Conservation (phyloP, 148 eudicot species). For the Camellia sinensis region DNA sequence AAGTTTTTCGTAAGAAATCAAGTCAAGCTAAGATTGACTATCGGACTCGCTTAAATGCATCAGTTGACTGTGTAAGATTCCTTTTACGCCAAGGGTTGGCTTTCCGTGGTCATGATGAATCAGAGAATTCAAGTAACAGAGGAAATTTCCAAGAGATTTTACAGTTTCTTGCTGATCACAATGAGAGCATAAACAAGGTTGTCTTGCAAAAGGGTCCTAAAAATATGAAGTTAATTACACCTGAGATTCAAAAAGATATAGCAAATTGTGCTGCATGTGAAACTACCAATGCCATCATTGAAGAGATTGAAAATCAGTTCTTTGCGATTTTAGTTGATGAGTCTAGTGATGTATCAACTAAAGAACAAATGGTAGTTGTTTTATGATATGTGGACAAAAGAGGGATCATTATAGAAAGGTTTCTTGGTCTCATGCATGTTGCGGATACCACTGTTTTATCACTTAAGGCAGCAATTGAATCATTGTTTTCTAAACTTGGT, state of each 20-base stretch:
- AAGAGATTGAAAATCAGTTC: neutral
- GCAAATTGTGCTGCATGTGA: neutral
- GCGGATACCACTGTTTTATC: neutral
- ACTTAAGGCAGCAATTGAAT: slow-evolving; percentile 6
- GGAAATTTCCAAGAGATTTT: neutral
- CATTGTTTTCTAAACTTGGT: slow-evolving; percentile 13
- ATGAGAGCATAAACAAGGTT: neutral
- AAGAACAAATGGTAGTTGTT: slow-evolving; percentile 3
- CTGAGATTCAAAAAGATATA: too few relatives aligned
- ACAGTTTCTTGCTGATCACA: neutral
- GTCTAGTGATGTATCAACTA: neutral
- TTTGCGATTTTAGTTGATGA: slow-evolving; percentile 3
- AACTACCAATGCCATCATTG: neutral
- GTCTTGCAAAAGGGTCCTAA: too few relatives aligned
- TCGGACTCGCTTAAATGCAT: slow-evolving; percentile 6
- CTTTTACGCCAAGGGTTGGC: neutral
- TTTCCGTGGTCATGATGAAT: slow-evolving; percentile 7
- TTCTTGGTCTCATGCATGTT: slow-evolving; percentile 17
- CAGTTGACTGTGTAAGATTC: slow-evolving; percentile 12
- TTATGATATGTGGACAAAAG: too few relatives aligned
- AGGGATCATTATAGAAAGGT: neutral
- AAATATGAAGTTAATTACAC: too few relatives aligned
- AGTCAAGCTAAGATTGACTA: slow-evolving; percentile 3
- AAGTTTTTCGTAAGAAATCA: neutral
- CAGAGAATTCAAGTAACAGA: neutral